A percentile compares a stretch with the other conserved stretches of the same genome.
phyloP scores from a whole-genome alignment of 1,284 basidiomycete species.

The Agroathelia rolfsii region DNA sequence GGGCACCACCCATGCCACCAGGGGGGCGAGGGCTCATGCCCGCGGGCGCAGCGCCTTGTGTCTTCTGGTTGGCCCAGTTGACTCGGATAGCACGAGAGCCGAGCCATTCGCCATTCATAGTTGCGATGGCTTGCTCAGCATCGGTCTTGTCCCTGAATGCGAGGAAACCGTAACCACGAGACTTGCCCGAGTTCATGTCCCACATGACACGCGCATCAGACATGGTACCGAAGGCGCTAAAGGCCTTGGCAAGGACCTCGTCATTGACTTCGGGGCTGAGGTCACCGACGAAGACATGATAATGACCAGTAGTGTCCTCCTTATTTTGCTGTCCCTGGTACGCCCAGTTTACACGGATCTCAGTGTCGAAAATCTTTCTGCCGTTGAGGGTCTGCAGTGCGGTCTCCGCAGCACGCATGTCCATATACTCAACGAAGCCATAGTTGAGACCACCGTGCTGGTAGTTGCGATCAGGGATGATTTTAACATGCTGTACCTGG shows the following conservation, averaged over 20 bases:
- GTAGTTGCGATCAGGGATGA: slow-evolving; percentile 96
- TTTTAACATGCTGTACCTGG: slow-evolving; percentile 94
- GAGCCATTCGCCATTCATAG: slow-evolving; percentile 99
- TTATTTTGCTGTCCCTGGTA: slow-evolving; percentile 95
- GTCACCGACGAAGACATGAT: slow-evolving; percentile 97
- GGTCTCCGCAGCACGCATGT: slow-evolving; percentile 95
- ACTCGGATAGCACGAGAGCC: slow-evolving; percentile 95
- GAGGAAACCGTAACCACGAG: slow-evolving; percentile 88
- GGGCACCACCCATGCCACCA: slow-evolving; percentile 45
- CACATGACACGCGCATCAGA: slow-evolving; percentile 99
- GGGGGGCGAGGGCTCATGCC: slow-evolving; percentile 23
- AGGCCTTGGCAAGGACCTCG: slow-evolving; percentile 92
- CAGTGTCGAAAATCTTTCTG: slow-evolving; percentile 95
- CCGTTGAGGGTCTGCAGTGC: slow-evolving; percentile 95
- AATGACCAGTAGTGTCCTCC: slow-evolving; percentile 93
- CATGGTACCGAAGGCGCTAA: slow-evolving; percentile 88
- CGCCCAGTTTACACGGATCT: slow-evolving; percentile 96
- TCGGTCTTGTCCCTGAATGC: slow-evolving; percentile 95
- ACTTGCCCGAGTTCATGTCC: slow-evolving; percentile 99
- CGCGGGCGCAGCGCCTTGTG: slow-evolving; percentile 47
- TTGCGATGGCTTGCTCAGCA: slow-evolving; percentile 94
- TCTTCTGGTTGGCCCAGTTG: slow-evolving; percentile 99
- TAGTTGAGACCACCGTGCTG: slow-evolving; percentile 97
- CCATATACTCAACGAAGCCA: slow-evolving; percentile 95
- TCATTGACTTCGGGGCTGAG: slow-evolving; percentile 97